A percentile compares a stretch with the other conserved stretches of the same genome.
Evolutionary conservation across 1,284 basidiomycete genomes (phyloP).

Genomic region (Ceratobasidium sp.): DNA sequence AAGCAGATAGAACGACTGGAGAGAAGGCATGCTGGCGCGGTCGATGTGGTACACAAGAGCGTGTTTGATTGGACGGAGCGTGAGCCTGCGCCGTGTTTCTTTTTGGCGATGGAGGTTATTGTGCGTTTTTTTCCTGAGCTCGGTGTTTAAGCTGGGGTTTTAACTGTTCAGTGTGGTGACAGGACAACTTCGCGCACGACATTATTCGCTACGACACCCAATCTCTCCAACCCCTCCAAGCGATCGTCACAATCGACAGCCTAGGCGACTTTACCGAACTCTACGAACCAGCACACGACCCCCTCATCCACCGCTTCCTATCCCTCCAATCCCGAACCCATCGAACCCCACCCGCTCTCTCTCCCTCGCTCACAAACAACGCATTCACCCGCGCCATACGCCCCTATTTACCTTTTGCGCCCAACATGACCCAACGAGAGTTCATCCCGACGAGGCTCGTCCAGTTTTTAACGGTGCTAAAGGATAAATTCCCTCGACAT

Average conservation of each 20-base stretch:
- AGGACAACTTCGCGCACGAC: constrained; percentile 99
- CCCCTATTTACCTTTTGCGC: constrained; percentile 83
- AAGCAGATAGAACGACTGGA: constrained; percentile 76
- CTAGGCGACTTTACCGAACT: constrained; percentile 89
- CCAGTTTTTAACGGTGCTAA: constrained; percentile 86
- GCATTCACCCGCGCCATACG: constrained; percentile 71
- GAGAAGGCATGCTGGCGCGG: constrained; percentile 68
- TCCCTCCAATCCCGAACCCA: constrained; percentile 71
- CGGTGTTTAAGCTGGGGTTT: no score
- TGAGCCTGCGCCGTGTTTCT: constrained; percentile 89
- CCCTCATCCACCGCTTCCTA: constrained; percentile 82
- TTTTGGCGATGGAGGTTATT: constrained; percentile 96
- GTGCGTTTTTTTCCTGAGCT: no score
- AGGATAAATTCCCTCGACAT: constrained; percentile 89
- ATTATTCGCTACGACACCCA: constrained; percentile 89
- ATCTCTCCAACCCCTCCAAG: constrained; percentile 87
- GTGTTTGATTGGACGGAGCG: constrained; percentile 88
- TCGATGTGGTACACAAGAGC: constrained; percentile 84
- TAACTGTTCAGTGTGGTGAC: no score
- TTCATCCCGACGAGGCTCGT: constrained; percentile 96
- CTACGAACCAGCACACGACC: constrained; percentile 89
- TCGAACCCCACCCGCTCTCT: constrained; percentile 68
- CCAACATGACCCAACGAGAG: constrained; percentile 92
- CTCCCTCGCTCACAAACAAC: constrained; percentile 71
- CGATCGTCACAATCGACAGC: constrained; percentile 83